Percentiles rank a stretch among this genome's conserved stretches.
These are phyloP conservation scores for Penicillium odoratum DNA, from an alignment of 495 filamentous ascomycete species.

Conservation along the genomic window DNA sequence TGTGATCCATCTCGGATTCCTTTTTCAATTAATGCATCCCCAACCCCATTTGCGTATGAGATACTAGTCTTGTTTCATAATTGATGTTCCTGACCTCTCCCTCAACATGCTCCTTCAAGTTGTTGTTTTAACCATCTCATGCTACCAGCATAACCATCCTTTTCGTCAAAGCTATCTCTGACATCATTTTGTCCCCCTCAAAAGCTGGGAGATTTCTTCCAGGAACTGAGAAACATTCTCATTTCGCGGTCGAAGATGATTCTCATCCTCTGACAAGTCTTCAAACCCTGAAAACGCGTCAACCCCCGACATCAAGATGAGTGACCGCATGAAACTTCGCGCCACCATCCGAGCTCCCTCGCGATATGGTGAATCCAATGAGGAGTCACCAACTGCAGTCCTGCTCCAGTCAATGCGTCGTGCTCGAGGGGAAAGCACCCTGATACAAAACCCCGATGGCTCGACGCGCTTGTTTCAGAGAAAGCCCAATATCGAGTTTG, in stretches of 20 bases:
- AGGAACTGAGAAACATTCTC: background rate
- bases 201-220: background rate
- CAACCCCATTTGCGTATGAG: background rate
- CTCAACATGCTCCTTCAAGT: background rate
- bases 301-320: slow-evolving; percentile 6
- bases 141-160: background rate
- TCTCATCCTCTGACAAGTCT: background rate
- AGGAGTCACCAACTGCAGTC: slow-evolving; percentile 8
- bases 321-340: slow-evolving; percentile 23
- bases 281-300: background rate
- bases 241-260: background rate
- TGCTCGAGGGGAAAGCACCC: slow-evolving; percentile 1
- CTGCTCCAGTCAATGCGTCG: slow-evolving; percentile 13
- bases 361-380: slow-evolving; percentile 14
- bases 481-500: slow-evolving; percentile 28
- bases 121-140: background rate
- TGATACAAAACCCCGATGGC: background rate
- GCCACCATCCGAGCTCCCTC: slow-evolving; percentile 19
- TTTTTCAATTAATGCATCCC: background rate
- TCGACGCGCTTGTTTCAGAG: background rate
- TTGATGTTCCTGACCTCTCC: background rate
- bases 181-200: background rate
- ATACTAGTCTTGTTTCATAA: background rate
- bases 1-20: background rate
- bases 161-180: background rate